Percentiles rank a stretch among this genome's conserved stretches.
Conservation (phyloP, 2,329 filamentous ascomycete genomes). For the Zarea fungicola region DNA sequence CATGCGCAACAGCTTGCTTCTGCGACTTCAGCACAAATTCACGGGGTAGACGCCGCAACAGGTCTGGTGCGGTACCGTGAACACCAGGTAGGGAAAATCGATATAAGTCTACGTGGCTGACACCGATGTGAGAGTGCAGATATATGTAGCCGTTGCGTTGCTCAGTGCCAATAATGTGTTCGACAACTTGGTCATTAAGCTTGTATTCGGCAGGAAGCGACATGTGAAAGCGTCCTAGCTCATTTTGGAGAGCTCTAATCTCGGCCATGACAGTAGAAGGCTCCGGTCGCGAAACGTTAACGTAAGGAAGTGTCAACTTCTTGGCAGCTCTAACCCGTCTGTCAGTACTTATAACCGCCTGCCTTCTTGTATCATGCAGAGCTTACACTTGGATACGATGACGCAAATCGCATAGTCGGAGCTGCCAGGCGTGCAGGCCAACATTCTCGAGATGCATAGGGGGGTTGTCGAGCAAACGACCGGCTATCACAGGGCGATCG, state of each 20-base stretch:
- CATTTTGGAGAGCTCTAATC: constrained; percentile 32
- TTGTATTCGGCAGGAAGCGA: constrained; percentile 29
- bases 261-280: constrained; percentile 33
- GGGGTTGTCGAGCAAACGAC: constrained; percentile 27
- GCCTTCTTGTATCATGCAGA: background rate
- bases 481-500: constrained; percentile 25
- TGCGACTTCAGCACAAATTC: constrained; percentile 33
- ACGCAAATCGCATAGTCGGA: constrained; percentile 31
- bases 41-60: constrained; percentile 29
- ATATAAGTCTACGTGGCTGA: constrained; percentile 35
- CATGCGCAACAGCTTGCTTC: constrained; percentile 35
- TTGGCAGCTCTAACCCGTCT: constrained; percentile 11
- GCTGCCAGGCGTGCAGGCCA: constrained; percentile 29
- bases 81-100: constrained; percentile 33
- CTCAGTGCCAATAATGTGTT: constrained; percentile 24
- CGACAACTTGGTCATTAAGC: constrained; percentile 30
- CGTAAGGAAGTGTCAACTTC: constrained; percentile 20
- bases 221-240: constrained; percentile 31
- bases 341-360: background rate
- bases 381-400: constrained; percentile 34
- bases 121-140: constrained; percentile 32
- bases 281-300: constrained; percentile 22
- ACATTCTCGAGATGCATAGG: constrained; percentile 20
- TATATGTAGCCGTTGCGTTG: constrained; percentile 32
- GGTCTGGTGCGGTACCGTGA: constrained; percentile 26